These are phyloP conservation scores for Omphalotus guepiniiformis DNA, from an alignment of 768 basidiomycete species.

Conservation along the genomic window DNA sequence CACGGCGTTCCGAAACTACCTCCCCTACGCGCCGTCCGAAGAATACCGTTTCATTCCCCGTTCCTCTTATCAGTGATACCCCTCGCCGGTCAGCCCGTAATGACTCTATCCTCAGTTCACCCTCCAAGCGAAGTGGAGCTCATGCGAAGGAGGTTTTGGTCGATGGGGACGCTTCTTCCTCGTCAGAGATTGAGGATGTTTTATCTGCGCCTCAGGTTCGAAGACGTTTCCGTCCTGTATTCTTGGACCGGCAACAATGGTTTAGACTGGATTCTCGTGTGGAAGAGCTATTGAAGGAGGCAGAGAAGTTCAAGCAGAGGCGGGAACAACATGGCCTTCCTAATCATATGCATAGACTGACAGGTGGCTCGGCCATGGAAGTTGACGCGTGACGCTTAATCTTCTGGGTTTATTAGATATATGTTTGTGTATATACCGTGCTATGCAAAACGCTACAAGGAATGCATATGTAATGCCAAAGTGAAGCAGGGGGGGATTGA, in stretches of 20 bases:
- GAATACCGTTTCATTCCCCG: neutral
- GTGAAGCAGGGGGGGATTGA: too few relatives aligned
- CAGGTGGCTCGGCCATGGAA: too few relatives aligned
- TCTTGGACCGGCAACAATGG: slow-evolving; percentile 10
- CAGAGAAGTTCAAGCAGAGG: neutral
- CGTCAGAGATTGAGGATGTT: neutral
- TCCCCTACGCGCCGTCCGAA: neutral
- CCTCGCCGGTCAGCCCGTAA: neutral
- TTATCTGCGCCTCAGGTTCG: neutral
- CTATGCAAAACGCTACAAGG: too few relatives aligned
- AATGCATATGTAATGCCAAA: too few relatives aligned
- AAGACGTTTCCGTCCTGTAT: slow-evolving; percentile 12
- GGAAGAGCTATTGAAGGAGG: neutral
- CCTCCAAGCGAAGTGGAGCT: neutral
- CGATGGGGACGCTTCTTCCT: neutral
- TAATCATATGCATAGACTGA: too few relatives aligned
- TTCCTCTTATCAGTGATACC: neutral
- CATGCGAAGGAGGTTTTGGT: neutral
- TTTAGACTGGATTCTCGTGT: slow-evolving; percentile 3
- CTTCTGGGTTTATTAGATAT: too few relatives aligned
- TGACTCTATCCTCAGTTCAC: neutral
- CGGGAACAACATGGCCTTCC: too few relatives aligned
- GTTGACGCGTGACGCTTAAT: too few relatives aligned
- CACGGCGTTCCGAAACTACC: too few relatives aligned
- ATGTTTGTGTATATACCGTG: too few relatives aligned